phyloP scores from a whole-genome alignment of 2,329 filamentous ascomycete genomes.

The Achaetomium macrosporum region DNA sequence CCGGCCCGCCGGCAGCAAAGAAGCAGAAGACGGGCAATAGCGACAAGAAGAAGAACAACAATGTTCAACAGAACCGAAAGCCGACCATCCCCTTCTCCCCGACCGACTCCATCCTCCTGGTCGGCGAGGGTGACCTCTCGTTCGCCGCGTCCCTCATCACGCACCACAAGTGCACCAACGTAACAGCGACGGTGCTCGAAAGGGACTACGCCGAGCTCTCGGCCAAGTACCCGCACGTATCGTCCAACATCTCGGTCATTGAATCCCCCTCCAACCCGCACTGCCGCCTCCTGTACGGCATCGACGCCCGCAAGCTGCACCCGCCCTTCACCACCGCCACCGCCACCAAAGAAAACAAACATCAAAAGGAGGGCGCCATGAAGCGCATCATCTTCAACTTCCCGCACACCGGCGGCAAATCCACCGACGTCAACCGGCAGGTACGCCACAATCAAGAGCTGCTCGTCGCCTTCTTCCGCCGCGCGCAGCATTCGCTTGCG shows the following conservation, averaged over 20 bases:
- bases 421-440: constrained; percentile 89
- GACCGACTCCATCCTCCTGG: constrained; percentile 63
- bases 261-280: constrained; percentile 31
- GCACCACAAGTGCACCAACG: constrained; percentile 58
- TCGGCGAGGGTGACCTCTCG: constrained; percentile 78
- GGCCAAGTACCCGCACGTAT: constrained; percentile 71
- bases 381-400: constrained; percentile 93
- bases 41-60: neutral
- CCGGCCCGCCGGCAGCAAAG: constrained; percentile 13
- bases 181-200: constrained; percentile 68
- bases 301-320: constrained; percentile 63
- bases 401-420: constrained; percentile 88
- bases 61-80: constrained; percentile 7
- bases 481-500: constrained; percentile 46
- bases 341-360: constrained; percentile 1
- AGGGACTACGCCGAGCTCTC: constrained; percentile 49
- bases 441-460: constrained; percentile 85
- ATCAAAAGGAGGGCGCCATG: constrained; percentile 40
- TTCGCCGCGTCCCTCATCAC: constrained; percentile 63
- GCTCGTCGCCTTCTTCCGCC: constrained; percentile 61
- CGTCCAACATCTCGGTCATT: constrained; percentile 37
- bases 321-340: constrained; percentile 34
- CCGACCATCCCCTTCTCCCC: constrained; percentile 58
- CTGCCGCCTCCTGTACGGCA: constrained; percentile 48
- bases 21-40: constrained; percentile 15